A percentile compares a stretch with the other conserved stretches of the same genome.
phyloP scores from a whole-genome alignment of 2,329 filamentous ascomycete species.

The Setomelanomma holmii region DNA sequence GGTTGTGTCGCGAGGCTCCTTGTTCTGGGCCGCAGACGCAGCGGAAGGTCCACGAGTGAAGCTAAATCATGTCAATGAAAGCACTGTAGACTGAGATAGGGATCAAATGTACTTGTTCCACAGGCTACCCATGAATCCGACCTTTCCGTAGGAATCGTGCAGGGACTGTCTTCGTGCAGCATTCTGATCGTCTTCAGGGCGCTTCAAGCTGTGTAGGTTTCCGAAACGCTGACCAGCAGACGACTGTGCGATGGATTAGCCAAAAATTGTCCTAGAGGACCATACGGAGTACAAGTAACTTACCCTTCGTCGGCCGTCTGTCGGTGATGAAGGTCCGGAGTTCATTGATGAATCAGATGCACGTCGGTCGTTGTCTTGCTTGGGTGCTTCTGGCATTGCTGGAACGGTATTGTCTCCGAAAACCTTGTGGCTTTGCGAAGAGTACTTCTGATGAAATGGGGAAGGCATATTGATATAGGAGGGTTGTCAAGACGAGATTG shows the following conservation, averaged over 20 bases:
- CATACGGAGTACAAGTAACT: not conserved
- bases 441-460: conserved; percentile 49
- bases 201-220: conserved; percentile 43
- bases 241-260: conserved; percentile 23
- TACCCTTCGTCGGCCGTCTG: conserved; percentile 40
- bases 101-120: conserved; percentile 43
- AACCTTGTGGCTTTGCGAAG: conserved; percentile 41
- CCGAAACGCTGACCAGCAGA: conserved; percentile 39
- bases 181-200: conserved; percentile 37
- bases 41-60: conserved; percentile 41
- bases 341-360: conserved; percentile 38
- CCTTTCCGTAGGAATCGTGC: conserved; percentile 43
- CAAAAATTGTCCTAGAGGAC: not conserved
- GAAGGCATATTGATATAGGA: conserved; percentile 38
- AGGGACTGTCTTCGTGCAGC: conserved; percentile 38
- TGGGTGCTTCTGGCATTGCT: conserved; percentile 43
- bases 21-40: conserved; percentile 11
- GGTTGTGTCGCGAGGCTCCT: conserved; percentile 32
- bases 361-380: conserved; percentile 41
- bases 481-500: not conserved
- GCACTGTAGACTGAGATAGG: too few species aligned
- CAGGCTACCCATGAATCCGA: conserved; percentile 39
- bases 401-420: conserved; percentile 37
- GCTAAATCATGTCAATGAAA: conserved; percentile 25
- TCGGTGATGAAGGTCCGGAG: conserved; percentile 24